Evolutionary conservation across 2,329 filamentous ascomycete species (phyloP).

Genomic region (Sclerotinia trifoliorum): DNA sequence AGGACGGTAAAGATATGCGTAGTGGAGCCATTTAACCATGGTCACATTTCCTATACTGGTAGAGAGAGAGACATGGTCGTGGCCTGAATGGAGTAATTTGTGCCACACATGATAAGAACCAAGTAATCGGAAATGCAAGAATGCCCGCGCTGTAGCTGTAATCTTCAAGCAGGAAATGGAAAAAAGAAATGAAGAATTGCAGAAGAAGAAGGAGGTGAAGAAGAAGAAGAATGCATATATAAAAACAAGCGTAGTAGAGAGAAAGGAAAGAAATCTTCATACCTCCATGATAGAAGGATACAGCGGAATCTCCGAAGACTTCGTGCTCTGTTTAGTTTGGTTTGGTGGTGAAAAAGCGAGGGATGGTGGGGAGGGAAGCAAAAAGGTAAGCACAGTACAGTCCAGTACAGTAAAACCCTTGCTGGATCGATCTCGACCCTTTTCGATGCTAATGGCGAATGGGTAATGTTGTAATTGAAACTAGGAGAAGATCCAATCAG

Average conservation of each 20-base stretch:
- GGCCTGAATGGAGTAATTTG: neutral
- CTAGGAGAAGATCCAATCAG: constrained; percentile 1
- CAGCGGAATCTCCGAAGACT: neutral
- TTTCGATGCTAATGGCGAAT: neutral
- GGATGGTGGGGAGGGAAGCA: neutral
- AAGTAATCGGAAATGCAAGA: neutral
- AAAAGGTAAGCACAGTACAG: too few species aligned
- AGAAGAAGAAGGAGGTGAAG: neutral
- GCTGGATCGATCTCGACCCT: neutral
- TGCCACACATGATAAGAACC: constrained; percentile 11
- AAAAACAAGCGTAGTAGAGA: too few species aligned
- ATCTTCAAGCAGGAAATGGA: neutral
- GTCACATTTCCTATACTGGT: constrained; percentile 3
- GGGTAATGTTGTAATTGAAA: neutral
- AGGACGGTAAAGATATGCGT: neutral
- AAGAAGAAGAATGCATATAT: too few species aligned
- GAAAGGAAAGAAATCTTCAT: constrained; percentile 17
- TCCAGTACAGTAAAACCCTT: neutral
- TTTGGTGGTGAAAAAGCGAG: too few species aligned
- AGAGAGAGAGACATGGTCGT: neutral
- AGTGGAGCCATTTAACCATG: constrained; percentile 8
- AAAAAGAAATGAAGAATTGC: neutral
- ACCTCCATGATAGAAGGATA: constrained; percentile 28
- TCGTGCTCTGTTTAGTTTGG: neutral
- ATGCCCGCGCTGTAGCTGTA: neutral